phyloP scores from a whole-genome alignment of 805 yeast species.

The Myxozyma monticola region DNA sequence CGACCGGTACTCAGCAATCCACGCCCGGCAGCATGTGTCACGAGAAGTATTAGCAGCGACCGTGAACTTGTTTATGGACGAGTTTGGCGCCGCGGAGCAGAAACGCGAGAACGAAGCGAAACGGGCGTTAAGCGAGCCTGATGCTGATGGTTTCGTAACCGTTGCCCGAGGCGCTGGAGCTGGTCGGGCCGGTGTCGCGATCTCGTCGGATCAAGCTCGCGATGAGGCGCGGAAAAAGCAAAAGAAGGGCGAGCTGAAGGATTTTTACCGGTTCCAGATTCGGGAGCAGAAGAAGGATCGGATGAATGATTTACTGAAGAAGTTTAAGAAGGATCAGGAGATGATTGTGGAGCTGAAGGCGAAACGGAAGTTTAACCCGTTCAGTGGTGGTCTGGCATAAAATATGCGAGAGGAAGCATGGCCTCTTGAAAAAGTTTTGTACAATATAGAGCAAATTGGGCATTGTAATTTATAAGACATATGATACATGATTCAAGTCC shows the following conservation, averaged over 20 bases:
- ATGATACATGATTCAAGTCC: background rate
- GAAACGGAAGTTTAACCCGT: conserved; percentile 82
- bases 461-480: no score
- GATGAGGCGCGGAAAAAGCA: conserved; percentile 45
- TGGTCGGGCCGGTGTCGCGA: conserved; percentile 9
- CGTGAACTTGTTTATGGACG: conserved; percentile 61
- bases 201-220: conserved; percentile 36
- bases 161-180: conserved; percentile 27
- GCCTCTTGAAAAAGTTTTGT: no score
- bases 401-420: no score
- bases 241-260: conserved; percentile 72
- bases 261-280: conserved; percentile 94
- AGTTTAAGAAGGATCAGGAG: conserved; percentile 89
- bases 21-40: conserved; percentile 42
- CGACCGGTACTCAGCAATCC: conserved; percentile 43
- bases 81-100: conserved; percentile 69
- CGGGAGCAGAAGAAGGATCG: conserved; percentile 91
- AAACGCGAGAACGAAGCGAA: conserved; percentile 21
- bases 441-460: background rate
- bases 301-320: conserved; percentile 79
- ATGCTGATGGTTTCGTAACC: conserved; percentile 35
- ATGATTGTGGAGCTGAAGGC: conserved; percentile 76
- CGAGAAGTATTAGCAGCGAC: conserved; percentile 52
- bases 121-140: conserved; percentile 28
- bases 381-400: conserved; percentile 18